Evolutionary conservation across 768 basidiomycete genomes (phyloP).

Genomic region (Polyporus arcularius): DNA sequence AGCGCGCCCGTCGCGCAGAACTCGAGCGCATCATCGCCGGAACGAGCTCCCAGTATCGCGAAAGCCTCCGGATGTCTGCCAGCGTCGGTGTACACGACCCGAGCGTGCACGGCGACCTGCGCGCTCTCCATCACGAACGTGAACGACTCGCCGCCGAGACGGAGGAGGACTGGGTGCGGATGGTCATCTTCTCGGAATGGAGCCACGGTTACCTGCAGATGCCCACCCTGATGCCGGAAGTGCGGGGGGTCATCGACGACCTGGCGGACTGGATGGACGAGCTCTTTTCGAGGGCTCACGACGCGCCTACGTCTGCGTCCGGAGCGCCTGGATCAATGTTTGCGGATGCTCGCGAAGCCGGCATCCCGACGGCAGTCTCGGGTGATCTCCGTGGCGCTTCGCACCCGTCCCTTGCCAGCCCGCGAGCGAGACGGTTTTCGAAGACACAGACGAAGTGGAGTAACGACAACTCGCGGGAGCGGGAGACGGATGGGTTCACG

Average conservation of each 20-base stretch:
- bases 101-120: constrained; percentile 28
- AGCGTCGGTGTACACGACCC: constrained; percentile 23
- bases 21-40: constrained; percentile 62
- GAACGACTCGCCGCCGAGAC: constrained; percentile 64
- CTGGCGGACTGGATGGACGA: constrained; percentile 91
- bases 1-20: constrained; percentile 77
- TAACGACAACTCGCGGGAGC: neutral
- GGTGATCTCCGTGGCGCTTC: constrained; percentile 3
- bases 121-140: constrained; percentile 56
- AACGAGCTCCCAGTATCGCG: constrained; percentile 64
- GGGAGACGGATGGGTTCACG: constrained; percentile 25
- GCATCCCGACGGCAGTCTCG: constrained; percentile 1
- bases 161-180: constrained; percentile 94
- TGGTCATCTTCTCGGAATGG: constrained; percentile 94
- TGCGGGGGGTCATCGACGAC: constrained; percentile 74
- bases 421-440: neutral
- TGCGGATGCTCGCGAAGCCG: neutral
- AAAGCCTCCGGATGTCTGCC: constrained; percentile 61
- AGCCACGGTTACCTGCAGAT: constrained; percentile 97
- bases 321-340: neutral
- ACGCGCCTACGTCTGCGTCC: neutral
- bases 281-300: constrained; percentile 48
- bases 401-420: constrained; percentile 1
- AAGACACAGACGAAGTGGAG: neutral
- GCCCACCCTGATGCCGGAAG: constrained; percentile 83